Base-by-base conservation (phyloP, 2,329 filamentous ascomycete genomes). In the Periconia macrospinosa region DNA sequence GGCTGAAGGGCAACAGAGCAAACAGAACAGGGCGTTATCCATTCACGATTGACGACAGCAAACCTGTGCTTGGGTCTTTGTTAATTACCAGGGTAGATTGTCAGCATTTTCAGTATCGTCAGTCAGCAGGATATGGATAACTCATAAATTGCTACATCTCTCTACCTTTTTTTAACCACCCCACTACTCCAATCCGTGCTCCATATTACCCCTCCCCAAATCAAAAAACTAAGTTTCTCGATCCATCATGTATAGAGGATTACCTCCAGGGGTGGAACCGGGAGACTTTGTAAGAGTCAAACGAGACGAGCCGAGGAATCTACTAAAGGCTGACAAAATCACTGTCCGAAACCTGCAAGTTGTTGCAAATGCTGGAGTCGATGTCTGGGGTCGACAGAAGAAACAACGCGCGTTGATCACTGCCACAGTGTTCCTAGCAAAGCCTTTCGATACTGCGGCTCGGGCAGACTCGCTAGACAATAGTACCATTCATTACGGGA, bases 401-500 rank as follows among this genome's bases (percentile, higher is more conserved):
- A 69, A 77, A 11, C 89, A 91, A 72, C 87, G 88, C 8, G 76
- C 85, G 10, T 66, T 83, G 7, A 63, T 91, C 9, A 86, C 85
- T 5, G 81, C 84, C 33, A 79, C 81, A 18, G 78, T 91, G 3
- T 80, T 78, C 2, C 79, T 91, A 55, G 70, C 73, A 14, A 66
- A 75, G 8, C 71, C 80, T 0, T 91, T 91, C 65, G 76, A 75
- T 45, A 77, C 80, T 0, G 83, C 87, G 1, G 84, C 86, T 0
- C 64, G 78, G 1, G 71, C 72, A 5, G 89, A 92, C 73, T 75
- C 75, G 9, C 81, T 92, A 33, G 81, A 84, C 44, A 72, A 74
- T n/a, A 88, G 88, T 67, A 92, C 89, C 2, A 84, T 91, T 20
- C 87, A 92, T 75, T 92, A 92, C 65, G 89, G 89, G 1, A 79